phyloP scores from a whole-genome alignment of 805 yeast species.

The Candida adriatica region DNA sequence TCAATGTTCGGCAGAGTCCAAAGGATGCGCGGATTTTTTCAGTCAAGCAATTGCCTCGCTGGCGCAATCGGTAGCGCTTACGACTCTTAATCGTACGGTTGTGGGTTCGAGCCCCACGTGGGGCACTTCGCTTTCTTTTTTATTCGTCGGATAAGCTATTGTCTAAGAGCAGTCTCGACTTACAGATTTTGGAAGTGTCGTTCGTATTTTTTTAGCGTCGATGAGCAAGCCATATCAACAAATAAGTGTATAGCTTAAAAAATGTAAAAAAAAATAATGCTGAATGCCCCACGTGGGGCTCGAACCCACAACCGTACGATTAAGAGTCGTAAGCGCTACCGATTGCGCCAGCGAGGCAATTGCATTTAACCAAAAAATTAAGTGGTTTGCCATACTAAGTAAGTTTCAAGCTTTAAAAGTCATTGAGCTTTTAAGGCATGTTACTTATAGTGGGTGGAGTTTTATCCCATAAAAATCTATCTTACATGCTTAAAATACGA shows the following conservation, averaged over 20 bases:
- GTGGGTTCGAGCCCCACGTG: constrained; percentile 32
- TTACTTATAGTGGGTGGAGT: not conserved
- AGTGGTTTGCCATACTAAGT: too few relatives aligned
- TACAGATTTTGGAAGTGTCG: not conserved
- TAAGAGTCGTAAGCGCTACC: constrained; percentile 31
- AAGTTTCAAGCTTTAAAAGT: too few relatives aligned
- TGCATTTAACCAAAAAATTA: too few relatives aligned
- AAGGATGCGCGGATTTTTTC: too few relatives aligned
- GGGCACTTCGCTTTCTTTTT: constrained; percentile 19
- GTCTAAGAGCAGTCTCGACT: too few relatives aligned
- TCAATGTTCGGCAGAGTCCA: too few relatives aligned
- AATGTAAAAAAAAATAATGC: constrained; percentile 1
- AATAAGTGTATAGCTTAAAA: not conserved
- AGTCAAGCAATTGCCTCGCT: constrained; percentile 23
- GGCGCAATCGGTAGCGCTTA: constrained; percentile 31
- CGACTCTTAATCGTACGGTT: constrained; percentile 30
- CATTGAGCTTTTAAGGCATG: too few relatives aligned
- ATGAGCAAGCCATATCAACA: not conserved
- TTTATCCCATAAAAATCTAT: too few relatives aligned
- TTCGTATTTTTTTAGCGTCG: not conserved
- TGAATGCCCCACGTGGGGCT: constrained; percentile 20
- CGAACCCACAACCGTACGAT: constrained; percentile 30
- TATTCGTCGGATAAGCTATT: not conserved
- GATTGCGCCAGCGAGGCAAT: constrained; percentile 30
- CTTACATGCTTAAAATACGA: too few relatives aligned